Conservation (phyloP, 2,329 filamentous ascomycete genomes). For the Epicoccum sorghinum region DNA sequence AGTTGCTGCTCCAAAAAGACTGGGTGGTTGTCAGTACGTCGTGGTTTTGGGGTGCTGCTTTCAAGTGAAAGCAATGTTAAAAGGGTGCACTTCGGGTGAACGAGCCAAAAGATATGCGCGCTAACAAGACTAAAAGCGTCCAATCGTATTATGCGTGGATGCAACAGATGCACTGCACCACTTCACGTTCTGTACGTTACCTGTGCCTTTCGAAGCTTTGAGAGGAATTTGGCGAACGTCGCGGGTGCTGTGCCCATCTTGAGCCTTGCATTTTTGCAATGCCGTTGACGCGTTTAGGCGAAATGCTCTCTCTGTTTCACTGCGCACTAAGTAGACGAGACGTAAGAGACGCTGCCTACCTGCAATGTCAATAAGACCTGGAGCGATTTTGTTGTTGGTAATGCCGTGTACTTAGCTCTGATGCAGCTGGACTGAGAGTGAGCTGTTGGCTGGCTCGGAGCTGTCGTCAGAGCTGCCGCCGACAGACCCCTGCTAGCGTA, state of each 20-base stretch:
- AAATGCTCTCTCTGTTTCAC: too few species aligned
- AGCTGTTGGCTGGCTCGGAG: neutral
- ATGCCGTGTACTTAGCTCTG: neutral
- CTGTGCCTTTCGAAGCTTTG: constrained; percentile 23
- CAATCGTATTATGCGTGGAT: constrained; percentile 3
- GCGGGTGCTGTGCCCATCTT: constrained; percentile 20
- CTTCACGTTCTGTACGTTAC: constrained; percentile 23
- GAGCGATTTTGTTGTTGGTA: too few species aligned
- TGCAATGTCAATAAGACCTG: neutral
- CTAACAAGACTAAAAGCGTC: constrained; percentile 20
- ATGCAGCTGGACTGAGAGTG: neutral
- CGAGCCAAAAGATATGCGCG: constrained; percentile 27
- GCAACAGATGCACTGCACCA: constrained; percentile 12
- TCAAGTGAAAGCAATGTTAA: constrained; percentile 7
- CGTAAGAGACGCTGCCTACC: neutral
- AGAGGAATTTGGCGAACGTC: neutral
- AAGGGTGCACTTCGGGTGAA: constrained; percentile 17
- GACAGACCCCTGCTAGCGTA: constrained; percentile 9
- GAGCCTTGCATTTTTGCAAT: constrained; percentile 24
- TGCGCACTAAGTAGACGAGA: neutral
- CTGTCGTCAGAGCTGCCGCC: neutral
- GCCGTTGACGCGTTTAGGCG: constrained; percentile 1
- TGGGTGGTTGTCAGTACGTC: constrained; percentile 21
- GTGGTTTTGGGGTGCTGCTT: constrained; percentile 5
- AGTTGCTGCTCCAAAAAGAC: constrained; percentile 14